Percentiles rank a stretch among this genome's conserved stretches.
phyloP scores from a whole-genome alignment of 2,329 filamentous ascomycete genomes.

The Stachybotrys echinatus region DNA sequence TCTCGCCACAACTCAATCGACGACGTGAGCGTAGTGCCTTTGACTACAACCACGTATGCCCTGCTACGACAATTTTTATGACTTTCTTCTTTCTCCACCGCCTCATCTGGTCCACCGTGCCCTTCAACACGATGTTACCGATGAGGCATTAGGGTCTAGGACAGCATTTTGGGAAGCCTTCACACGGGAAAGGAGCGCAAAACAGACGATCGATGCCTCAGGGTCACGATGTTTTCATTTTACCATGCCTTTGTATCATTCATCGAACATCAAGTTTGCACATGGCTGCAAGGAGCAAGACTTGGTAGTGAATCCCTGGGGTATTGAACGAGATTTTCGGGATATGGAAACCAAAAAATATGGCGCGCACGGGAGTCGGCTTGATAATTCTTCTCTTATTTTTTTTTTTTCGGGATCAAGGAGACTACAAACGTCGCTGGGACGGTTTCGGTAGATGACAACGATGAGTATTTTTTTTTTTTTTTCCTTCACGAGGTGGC shows the following conservation, averaged over 20 bases:
- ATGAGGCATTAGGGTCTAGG: slow-evolving; percentile 22
- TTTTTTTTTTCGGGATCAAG: slow-evolving; percentile 23
- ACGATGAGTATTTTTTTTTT: slow-evolving; percentile 8
- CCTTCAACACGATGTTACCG: slow-evolving; percentile 5
- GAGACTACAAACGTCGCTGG: slow-evolving; percentile 3
- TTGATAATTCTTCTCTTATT: slow-evolving; percentile 31
- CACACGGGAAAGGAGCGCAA: slow-evolving; percentile 26
- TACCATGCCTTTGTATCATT: slow-evolving; percentile 2
- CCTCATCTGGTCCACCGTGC: neutral
- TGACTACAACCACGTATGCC: slow-evolving; percentile 23
- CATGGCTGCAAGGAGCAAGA: neutral
- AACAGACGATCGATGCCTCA: slow-evolving; percentile 26
- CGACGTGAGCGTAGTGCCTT: slow-evolving; percentile 11
- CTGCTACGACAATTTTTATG: slow-evolving; percentile 22
- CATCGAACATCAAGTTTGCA: neutral
- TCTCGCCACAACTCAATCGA: neutral
- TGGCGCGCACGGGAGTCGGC: neutral
- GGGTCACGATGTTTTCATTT: slow-evolving; percentile 31
- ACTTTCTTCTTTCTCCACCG: slow-evolving; percentile 10
- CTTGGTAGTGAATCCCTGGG: neutral
- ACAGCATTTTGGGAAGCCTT: slow-evolving; percentile 13
- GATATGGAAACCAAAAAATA: slow-evolving; percentile 11
- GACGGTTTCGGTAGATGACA: slow-evolving; percentile 9
- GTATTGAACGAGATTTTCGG: neutral
- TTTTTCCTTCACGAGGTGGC: slow-evolving; percentile 15